Conservation (phyloP, 2,329 filamentous ascomycete species). For the Talaromyces rugulosus region DNA sequence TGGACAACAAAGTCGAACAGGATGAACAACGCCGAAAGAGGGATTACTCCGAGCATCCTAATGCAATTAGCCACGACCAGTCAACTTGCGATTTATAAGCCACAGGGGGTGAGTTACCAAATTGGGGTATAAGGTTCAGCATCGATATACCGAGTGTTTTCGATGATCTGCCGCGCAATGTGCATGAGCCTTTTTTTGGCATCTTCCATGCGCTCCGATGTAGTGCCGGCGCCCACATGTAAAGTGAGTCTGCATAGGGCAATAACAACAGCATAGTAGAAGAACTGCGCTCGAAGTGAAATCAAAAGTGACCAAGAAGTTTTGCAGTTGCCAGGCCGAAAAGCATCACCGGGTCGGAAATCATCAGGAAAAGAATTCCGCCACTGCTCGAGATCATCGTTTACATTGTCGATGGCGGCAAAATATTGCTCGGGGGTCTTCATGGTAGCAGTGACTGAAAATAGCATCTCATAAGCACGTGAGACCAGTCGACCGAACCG, state of each 20-base stretch:
- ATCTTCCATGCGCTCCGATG: constrained; percentile 11
- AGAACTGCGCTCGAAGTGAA: constrained; percentile 24
- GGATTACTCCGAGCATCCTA: constrained; percentile 31
- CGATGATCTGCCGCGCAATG: constrained; percentile 26
- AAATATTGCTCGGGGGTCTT: constrained; percentile 15
- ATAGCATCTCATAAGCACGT: constrained; percentile 29
- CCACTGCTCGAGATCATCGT: constrained; percentile 29
- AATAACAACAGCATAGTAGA: constrained; percentile 29
- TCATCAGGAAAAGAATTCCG: constrained; percentile 23
- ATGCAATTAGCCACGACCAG: not conserved
- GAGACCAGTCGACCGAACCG: constrained; percentile 30
- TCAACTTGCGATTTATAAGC: not conserved
- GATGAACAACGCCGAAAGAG: constrained; percentile 36
- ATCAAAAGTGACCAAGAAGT: constrained; percentile 16
- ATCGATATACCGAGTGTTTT: constrained; percentile 32
- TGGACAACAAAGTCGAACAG: constrained; percentile 42
- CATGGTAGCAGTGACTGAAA: constrained; percentile 31
- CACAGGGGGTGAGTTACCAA: constrained; percentile 20
- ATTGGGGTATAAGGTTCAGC: constrained; percentile 29
- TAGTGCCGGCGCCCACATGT: constrained; percentile 18
- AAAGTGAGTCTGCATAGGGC: constrained; percentile 28
- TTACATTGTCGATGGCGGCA: constrained; percentile 20
- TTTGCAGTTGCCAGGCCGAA: constrained; percentile 14
- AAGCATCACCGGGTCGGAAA: constrained; percentile 24
- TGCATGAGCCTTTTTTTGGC: constrained; percentile 26